Evolutionary conservation across 106 monocot species (phyloP), one percentile per base, ranked within the genome.

Genomic region (Acorus calamus): DNA sequence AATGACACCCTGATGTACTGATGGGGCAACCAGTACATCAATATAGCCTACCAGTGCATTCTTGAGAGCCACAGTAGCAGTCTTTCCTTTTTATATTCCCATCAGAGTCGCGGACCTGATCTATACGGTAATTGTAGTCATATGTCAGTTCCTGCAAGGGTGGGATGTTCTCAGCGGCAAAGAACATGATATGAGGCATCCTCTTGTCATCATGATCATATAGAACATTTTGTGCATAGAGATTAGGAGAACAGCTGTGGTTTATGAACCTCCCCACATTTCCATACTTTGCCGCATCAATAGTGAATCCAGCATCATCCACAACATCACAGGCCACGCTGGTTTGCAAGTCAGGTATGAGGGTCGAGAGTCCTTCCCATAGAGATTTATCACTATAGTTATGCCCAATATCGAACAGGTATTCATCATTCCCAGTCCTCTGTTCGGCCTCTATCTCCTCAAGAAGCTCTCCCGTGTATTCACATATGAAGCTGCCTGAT

Each of bases 241-340:
- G 83, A 52, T 94, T 94, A 11, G 94, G 94, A 6, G 94, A 84
- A 56, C 89, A 94, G 62, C 94, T 87, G 51, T 94, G 94, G 64
- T 90, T 94, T 64, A 94, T 86, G 59, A 94, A 94, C 66, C 94
- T 73, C 60, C 94, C 94, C 11, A 94, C 71, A 73, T 90, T 94
- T 53, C 84, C 94, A 65, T 57, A 82, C 46, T 82, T 50, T 3
- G 81, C 79, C 52, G 94, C 89, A 84, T 94, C 94, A 68, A 94
- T 94, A 2, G 94, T 90, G 71, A 87, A 77, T 49, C 56, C 56
- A 57, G 2, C 6, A 57, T 57, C 56, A 8, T 57, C 56, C 56
- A 57, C 56, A 7, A 8, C 12, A 8, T 9, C 56, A 8, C 5
- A 5, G 14, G 56, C 6, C 5, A 4, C 14, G 12, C 56, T 11